Conservation (phyloP, 2,329 filamentous ascomycete species). For the Fusarium aywerte region DNA sequence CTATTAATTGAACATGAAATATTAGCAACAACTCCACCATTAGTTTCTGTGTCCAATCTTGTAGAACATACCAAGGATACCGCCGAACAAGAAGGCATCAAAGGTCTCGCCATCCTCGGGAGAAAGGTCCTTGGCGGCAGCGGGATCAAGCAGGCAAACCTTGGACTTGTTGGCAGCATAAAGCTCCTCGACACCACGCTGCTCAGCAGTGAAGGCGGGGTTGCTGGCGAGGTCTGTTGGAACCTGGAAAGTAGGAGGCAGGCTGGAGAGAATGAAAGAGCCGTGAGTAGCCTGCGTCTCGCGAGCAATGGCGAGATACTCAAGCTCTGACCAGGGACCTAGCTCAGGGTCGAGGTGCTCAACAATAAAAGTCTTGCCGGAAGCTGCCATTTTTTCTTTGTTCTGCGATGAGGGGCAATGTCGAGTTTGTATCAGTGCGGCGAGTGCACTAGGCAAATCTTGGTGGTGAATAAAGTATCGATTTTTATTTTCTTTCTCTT, state of each 20-base stretch:
- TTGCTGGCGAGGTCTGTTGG: conserved; percentile 65
- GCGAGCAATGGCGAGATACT: conserved; percentile 87
- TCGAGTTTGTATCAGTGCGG: conserved; percentile 10
- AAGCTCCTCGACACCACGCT: conserved; percentile 82
- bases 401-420: conserved; percentile 19
- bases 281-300: conserved; percentile 77
- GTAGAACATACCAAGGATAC: conserved; percentile 79
- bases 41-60: background rate
- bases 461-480: conserved; percentile 14
- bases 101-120: conserved; percentile 86
- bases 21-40: conserved; percentile 19
- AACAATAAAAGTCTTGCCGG: conserved; percentile 83
- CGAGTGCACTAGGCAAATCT: conserved; percentile 16
- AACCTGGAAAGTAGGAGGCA: conserved; percentile 75
- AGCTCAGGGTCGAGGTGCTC: conserved; percentile 97
- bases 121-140: conserved; percentile 81
- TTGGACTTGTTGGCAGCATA: conserved; percentile 77
- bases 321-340: conserved; percentile 91
- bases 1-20: conserved; percentile 56
- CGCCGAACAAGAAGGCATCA: conserved; percentile 93
- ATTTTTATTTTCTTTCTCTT: conserved; percentile 3
- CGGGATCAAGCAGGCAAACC: conserved; percentile 90
- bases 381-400: conserved; percentile 52
- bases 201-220: conserved; percentile 76
- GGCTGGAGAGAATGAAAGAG: conserved; percentile 83